phyloP scores from a whole-genome alignment of 345 rosid genomes.

The Toxicodendron radicans region DNA sequence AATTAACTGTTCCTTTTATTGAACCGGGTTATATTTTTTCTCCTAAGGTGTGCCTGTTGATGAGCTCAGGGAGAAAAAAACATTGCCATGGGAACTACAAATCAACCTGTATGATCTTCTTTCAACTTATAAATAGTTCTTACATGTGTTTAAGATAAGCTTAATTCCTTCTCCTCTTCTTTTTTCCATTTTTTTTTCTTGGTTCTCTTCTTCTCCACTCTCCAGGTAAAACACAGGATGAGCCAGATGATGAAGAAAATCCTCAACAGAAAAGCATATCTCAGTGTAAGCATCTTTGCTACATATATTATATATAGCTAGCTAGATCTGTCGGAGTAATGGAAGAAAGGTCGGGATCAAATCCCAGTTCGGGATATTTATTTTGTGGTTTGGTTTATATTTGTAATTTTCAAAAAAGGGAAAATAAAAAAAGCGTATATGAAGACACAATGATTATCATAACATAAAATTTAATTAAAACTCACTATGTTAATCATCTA shows the following conservation, averaged over 20 bases:
- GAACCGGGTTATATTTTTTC: too few relatives aligned
- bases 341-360: too few relatives aligned
- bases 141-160: background rate
- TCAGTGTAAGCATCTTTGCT: background rate
- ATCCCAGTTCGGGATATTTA: too few relatives aligned
- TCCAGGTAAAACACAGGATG: conserved; percentile 2
- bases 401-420: too few relatives aligned
- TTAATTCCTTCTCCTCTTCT: background rate
- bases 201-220: background rate
- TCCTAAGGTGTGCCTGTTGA: background rate
- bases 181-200: background rate
- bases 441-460: background rate
- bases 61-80: background rate
- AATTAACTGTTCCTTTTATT: too few relatives aligned
- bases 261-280: background rate
- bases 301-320: too few relatives aligned
- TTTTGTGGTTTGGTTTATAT: too few relatives aligned
- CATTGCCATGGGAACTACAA: background rate
- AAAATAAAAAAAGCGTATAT: too few relatives aligned
- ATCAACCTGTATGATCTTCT: background rate
- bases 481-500: background rate
- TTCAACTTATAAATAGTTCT: background rate
- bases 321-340: too few relatives aligned
- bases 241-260: background rate
- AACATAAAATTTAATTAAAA: background rate